A percentile compares a stretch with the other conserved stretches of the same genome.
Evolutionary conservation across 257 asterid genomes (phyloP).

Genomic region (Nicotiana obtusifolia): DNA sequence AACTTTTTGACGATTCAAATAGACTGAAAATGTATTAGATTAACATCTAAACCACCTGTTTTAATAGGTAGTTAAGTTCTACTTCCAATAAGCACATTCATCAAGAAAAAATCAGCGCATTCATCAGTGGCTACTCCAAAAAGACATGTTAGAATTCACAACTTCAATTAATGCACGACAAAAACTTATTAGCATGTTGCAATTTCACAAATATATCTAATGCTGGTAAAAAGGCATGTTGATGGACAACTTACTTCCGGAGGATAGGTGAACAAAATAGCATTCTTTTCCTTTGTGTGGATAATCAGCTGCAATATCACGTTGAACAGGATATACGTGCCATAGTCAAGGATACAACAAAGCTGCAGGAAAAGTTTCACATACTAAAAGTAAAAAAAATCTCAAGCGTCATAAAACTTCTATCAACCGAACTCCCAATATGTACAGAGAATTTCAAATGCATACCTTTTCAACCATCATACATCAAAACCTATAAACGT

Average conservation of each 20-base stretch:
- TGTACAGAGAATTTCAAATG: not conserved
- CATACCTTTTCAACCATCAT: not conserved
- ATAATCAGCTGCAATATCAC: constrained; percentile 67
- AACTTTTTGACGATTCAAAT: not conserved
- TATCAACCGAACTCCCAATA: not conserved
- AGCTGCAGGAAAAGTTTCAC: not conserved
- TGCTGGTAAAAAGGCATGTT: not conserved
- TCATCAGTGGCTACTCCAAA: not conserved
- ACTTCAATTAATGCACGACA: not conserved
- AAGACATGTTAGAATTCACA: not conserved
- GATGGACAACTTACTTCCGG: constrained; percentile 57
- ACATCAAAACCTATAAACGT: not conserved
- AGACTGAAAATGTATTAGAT: not conserved
- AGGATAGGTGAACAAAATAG: constrained; percentile 82
- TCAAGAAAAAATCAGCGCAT: not conserved
- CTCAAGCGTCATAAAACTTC: not conserved
- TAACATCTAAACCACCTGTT: not conserved
- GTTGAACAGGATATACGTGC: constrained; percentile 79
- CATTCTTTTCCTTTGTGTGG: constrained; percentile 75
- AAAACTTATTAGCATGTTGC: not conserved
- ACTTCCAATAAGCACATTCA: not conserved
- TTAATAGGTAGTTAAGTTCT: not conserved
- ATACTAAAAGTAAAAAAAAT: not conserved
- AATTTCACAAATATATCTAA: not conserved
- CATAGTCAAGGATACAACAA: constrained; percentile 39